Conservation (phyloP, 331 rosid species). For the Malus hybrid region DNA sequence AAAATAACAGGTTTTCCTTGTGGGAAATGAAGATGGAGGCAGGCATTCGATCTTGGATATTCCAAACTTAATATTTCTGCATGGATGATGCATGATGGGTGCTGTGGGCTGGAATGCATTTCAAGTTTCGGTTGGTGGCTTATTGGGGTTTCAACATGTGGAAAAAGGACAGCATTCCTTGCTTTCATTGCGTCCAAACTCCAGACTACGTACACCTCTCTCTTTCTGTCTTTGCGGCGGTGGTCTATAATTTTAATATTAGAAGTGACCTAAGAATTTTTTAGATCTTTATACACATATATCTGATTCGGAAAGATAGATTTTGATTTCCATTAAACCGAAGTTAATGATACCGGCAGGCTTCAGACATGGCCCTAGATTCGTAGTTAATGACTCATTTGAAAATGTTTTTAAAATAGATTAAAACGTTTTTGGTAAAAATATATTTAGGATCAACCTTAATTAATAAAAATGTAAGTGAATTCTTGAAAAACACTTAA, state of each 20-base stretch:
- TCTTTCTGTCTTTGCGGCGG: background rate
- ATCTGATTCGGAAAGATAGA: background rate
- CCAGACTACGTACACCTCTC: background rate
- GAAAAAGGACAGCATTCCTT: constrained; percentile 23
- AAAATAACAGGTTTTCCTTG: constrained; percentile 23
- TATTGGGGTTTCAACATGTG: background rate
- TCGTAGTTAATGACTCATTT: background rate
- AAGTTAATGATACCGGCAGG: background rate
- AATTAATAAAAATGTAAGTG: too few relatives aligned
- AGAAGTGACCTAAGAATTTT: background rate
- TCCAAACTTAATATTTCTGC: constrained; percentile 46
- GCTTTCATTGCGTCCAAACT: constrained; percentile 30
- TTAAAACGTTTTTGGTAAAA: too few relatives aligned
- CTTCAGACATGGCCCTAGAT: background rate
- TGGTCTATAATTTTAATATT: background rate
- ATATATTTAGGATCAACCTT: too few relatives aligned
- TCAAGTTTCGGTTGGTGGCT: constrained; percentile 18
- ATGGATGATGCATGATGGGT: background rate
- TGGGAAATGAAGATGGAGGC: background rate
- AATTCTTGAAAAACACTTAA: too few relatives aligned
- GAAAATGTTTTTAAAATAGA: too few relatives aligned
- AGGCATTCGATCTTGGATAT: constrained; percentile 29
- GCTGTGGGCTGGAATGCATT: constrained; percentile 5
- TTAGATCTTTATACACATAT: background rate
- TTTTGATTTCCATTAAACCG: background rate